Evolutionary conservation across 352 stramenopile species (phyloP).

Genomic region (Detonula confervacea): DNA sequence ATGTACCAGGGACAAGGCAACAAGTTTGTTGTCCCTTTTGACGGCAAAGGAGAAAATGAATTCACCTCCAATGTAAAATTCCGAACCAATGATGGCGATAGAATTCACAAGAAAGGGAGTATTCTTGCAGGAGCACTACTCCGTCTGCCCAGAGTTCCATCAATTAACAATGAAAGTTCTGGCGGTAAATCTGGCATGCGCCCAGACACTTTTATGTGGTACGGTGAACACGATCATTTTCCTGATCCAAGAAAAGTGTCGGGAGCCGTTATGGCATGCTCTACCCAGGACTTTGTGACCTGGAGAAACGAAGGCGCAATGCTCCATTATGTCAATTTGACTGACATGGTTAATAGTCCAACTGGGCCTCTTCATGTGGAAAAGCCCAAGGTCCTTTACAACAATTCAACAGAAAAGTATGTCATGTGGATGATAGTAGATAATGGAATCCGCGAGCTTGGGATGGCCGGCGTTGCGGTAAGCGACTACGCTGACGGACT

Average conservation of each 20-base stretch:
- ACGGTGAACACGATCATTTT: conserved; percentile 82
- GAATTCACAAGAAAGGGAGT: conserved; percentile 42
- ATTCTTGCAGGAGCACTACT: conserved; percentile 68
- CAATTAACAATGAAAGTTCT: conserved; percentile 15
- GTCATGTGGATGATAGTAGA: conserved; percentile 98
- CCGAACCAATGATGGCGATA: conserved; percentile 49
- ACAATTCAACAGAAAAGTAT: conserved; percentile 87
- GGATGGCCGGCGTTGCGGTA: conserved; percentile 90
- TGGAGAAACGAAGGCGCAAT: conserved; percentile 95
- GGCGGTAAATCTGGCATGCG: conserved; percentile 21
- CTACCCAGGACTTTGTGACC: conserved; percentile 90
- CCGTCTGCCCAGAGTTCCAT: conserved; percentile 37
- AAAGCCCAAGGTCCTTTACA: conserved; percentile 92
- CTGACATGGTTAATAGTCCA: conserved; percentile 87
- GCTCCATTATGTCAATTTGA: conserved; percentile 93
- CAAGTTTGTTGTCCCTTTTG: conserved; percentile 86
- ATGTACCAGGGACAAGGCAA: conserved; percentile 87
- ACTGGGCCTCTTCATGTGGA: conserved; percentile 80
- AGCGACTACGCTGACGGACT: conserved; percentile 91
- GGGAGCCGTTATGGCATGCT: conserved; percentile 92
- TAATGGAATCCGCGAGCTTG: conserved; percentile 88
- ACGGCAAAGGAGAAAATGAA: conserved; percentile 87
- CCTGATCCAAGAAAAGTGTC: conserved; percentile 24
- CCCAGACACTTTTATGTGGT: conserved; percentile 79
- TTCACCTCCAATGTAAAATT: conserved; percentile 84